These are phyloP conservation scores for Verticillium klebahnii DNA, from an alignment of 2,329 filamentous ascomycete species.

Conservation along the genomic window DNA sequence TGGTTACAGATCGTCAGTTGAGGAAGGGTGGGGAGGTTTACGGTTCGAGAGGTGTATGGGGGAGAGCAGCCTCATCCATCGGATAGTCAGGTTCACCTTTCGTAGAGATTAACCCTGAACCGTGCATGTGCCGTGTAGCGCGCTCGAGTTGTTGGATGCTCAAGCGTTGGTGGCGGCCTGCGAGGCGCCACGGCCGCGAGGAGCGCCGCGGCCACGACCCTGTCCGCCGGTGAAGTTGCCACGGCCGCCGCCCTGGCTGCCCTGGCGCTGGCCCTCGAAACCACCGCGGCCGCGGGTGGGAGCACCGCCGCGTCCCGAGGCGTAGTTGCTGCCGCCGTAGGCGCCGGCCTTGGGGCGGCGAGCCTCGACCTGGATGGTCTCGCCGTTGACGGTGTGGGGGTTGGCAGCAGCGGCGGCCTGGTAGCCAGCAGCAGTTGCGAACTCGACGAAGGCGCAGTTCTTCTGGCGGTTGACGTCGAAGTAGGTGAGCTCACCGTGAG, in stretches of 20 bases:
- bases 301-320: conserved; percentile 32
- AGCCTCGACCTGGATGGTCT: conserved; percentile 83
- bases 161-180: conserved; percentile 48
- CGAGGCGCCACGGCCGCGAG: conserved; percentile 59
- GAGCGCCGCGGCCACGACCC: conserved; percentile 58
- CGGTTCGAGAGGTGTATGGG: background rate
- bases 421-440: conserved; percentile 75
- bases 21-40: background rate
- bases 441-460: conserved; percentile 98
- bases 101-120: background rate
- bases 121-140: background rate
- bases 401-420: conserved; percentile 78
- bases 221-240: conserved; percentile 66
- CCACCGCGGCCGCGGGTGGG: conserved; percentile 51
- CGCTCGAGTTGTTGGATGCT: background rate
- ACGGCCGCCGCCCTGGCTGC: conserved; percentile 50
- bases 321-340: conserved; percentile 66
- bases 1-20: background rate
- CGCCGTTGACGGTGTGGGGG: conserved; percentile 77
- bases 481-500: conserved; percentile 66
- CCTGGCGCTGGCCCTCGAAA: conserved; percentile 53
- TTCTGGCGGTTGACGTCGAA: conserved; percentile 80
- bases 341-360: conserved; percentile 72
- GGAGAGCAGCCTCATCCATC: background rate
- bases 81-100: background rate